Evolutionary conservation across 768 basidiomycete species (phyloP).

Genomic region (Thelephora aurantiotincta): DNA sequence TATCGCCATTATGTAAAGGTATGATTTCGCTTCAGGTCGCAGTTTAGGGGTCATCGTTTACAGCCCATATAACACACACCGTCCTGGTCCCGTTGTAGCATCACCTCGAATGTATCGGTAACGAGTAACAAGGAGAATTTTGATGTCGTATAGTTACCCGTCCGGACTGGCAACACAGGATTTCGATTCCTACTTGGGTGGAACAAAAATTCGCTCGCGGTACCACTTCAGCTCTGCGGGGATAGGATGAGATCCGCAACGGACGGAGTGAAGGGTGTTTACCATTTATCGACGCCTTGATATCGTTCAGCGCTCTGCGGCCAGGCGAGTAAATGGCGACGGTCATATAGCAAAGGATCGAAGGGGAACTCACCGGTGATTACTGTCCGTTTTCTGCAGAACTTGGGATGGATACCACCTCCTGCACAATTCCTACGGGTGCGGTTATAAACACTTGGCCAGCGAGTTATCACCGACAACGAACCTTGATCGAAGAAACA

Average conservation of each 20-base stretch:
- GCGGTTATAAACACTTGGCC: neutral
- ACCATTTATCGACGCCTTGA: constrained; percentile 65
- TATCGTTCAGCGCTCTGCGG: constrained; percentile 70
- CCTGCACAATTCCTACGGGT: constrained; percentile 48
- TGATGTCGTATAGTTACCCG: too few species aligned
- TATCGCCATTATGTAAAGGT: too few species aligned
- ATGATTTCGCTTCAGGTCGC: too few species aligned
- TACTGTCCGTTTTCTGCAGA: constrained; percentile 19
- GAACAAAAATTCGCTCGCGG: constrained; percentile 54
- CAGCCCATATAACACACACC: too few species aligned
- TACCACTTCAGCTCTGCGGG: constrained; percentile 67
- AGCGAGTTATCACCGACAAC: neutral
- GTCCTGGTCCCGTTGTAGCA: too few species aligned
- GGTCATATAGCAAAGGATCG: neutral
- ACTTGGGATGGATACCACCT: constrained; percentile 47
- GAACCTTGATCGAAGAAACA: constrained; percentile 72
- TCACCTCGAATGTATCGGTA: too few species aligned
- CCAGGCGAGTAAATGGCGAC: neutral
- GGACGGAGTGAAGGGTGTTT: constrained; percentile 1
- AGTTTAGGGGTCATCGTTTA: too few species aligned
- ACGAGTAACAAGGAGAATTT: too few species aligned
- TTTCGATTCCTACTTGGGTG: constrained; percentile 9
- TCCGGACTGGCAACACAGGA: too few species aligned
- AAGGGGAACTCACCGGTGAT: constrained; percentile 37
- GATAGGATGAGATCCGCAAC: neutral